These are phyloP conservation scores for Pleurotus djamor DNA, from an alignment of 768 basidiomycete genomes.

Conservation along the genomic window DNA sequence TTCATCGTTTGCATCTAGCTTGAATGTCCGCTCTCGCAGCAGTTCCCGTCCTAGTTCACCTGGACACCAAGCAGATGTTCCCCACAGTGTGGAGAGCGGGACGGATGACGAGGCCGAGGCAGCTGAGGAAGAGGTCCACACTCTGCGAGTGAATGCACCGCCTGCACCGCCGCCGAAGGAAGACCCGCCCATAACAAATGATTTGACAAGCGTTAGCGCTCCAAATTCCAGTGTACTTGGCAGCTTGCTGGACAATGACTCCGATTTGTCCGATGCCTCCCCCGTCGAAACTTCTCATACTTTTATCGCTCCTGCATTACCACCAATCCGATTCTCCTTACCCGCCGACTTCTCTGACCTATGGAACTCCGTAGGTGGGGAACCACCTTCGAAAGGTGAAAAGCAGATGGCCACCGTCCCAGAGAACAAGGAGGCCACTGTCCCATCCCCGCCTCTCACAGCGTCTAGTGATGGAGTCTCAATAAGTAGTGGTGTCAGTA, in stretches of 20 bases:
- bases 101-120: conserved; percentile 69
- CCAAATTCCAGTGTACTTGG: conserved; percentile 23
- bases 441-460: conserved; percentile 33
- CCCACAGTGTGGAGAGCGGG: conserved; percentile 69
- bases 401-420: conserved; percentile 37
- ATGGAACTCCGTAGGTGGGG: conserved; percentile 55
- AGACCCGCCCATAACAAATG: neutral
- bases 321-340: conserved; percentile 90
- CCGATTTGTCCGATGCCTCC: conserved; percentile 51
- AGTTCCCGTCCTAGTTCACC: conserved; percentile 56
- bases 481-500: conserved; percentile 20
- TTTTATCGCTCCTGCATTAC: conserved; percentile 84
- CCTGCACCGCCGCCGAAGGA: conserved; percentile 17
- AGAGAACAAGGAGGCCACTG: conserved; percentile 22
- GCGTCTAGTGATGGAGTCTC: conserved; percentile 23
- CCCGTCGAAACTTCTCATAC: conserved; percentile 72
- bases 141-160: conserved; percentile 10
- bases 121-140: conserved; percentile 17
- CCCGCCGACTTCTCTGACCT: conserved; percentile 81
- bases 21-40: conserved; percentile 24
- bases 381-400: conserved; percentile 43
- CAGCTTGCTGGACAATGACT: conserved; percentile 34
- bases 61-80: conserved; percentile 65
- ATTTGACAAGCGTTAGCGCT: neutral
- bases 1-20: conserved; percentile 27